Evolutionary conservation across 2,329 filamentous ascomycete species (phyloP).

Genomic region (Fusarium papillatum): DNA sequence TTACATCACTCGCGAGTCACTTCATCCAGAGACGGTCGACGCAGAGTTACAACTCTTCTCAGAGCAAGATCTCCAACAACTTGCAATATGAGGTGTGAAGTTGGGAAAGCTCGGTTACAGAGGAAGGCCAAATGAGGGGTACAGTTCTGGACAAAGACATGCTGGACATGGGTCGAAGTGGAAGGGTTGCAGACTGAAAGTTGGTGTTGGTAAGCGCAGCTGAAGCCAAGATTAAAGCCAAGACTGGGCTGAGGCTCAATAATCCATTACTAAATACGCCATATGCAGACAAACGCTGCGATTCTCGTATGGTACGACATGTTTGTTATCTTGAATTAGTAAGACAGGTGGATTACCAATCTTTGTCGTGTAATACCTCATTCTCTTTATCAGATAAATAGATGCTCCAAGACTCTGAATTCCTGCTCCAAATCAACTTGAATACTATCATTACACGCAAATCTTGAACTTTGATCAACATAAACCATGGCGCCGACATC

Average conservation of each 20-base stretch:
- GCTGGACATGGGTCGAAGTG: not conserved
- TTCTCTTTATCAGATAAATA: not conserved
- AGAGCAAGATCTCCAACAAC: not conserved
- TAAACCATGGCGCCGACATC: not conserved
- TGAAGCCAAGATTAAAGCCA: not conserved
- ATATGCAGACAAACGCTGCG: not conserved
- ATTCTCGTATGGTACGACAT: not conserved
- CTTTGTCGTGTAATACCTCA: not conserved
- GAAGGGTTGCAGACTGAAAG: not conserved
- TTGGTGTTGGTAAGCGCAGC: not conserved
- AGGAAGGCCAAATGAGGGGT: not conserved
- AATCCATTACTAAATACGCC: not conserved
- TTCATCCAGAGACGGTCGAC: not conserved
- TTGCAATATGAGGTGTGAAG: not conserved
- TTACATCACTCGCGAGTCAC: not conserved
- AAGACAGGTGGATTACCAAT: not conserved
- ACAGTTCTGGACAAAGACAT: not conserved
- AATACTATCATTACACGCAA: not conserved
- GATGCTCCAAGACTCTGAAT: not conserved
- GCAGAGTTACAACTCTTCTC: not conserved
- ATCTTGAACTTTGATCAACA: not conserved
- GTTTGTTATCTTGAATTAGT: not conserved
- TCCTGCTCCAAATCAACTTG: not conserved
- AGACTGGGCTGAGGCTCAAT: not conserved
- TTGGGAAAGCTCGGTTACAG: not conserved